Percentiles rank a stretch among this genome's conserved stretches.
phyloP scores from a whole-genome alignment of 139 green algal species.

The Coccomyxa sp. region DNA sequence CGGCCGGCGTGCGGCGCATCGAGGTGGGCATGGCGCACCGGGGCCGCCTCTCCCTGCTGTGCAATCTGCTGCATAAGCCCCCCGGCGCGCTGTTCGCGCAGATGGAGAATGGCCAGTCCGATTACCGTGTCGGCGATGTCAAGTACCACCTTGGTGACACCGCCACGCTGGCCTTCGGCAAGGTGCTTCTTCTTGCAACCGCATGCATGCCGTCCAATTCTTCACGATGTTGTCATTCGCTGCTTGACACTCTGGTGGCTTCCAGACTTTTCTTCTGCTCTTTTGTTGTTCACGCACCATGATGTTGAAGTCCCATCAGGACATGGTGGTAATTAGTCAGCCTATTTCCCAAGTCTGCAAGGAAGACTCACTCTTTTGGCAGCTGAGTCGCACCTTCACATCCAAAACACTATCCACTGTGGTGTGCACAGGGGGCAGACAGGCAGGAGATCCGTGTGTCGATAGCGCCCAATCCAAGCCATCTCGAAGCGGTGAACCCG shows the following conservation, averaged over 20 bases:
- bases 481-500: slow-evolving; percentile 68
- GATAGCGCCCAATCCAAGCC: slow-evolving; percentile 71
- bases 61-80: slow-evolving; percentile 63
- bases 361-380: not conserved
- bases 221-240: no score
- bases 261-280: not conserved
- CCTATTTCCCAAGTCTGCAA: not conserved
- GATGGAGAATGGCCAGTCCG: slow-evolving; percentile 49
- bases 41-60: slow-evolving; percentile 64
- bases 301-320: no score
- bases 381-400: not conserved
- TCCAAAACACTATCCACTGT: not conserved
- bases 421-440: not conserved
- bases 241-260: not conserved
- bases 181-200: not conserved
- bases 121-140: slow-evolving; percentile 62
- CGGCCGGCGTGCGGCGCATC: slow-evolving; percentile 34
- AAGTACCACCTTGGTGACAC: slow-evolving; percentile 62
- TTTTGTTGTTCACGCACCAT: not conserved
- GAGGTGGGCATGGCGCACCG: slow-evolving; percentile 51
- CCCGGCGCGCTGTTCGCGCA: slow-evolving; percentile 55
- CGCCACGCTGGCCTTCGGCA: slow-evolving; percentile 10
- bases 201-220: not conserved
- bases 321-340: not conserved
- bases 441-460: slow-evolving; percentile 14